These are phyloP conservation scores for Crithidia mellificae DNA, from an alignment of 208 protist species.

Conservation along the genomic window DNA sequence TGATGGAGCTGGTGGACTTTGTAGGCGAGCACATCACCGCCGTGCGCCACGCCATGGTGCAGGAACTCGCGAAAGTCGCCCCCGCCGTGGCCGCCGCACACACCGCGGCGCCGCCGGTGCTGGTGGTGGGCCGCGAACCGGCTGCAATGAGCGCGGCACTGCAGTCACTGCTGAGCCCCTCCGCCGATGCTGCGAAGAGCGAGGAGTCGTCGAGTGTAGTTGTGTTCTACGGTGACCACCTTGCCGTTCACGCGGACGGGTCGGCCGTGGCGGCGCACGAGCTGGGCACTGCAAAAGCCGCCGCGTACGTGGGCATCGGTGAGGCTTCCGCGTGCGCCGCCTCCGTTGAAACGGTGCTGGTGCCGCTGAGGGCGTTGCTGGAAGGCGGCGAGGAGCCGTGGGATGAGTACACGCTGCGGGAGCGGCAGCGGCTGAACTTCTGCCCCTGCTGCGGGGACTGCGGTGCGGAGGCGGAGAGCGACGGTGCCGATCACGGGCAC, in stretches of 20 bases:
- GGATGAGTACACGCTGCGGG: slow-evolving; percentile 66
- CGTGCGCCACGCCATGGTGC: slow-evolving; percentile 30
- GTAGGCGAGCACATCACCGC: slow-evolving; percentile 59
- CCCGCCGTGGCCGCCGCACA: slow-evolving; percentile 2
- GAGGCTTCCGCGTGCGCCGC: slow-evolving; percentile 14
- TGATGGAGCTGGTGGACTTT: slow-evolving; percentile 56
- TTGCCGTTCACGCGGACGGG: slow-evolving; percentile 5
- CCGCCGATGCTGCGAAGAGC: neutral
- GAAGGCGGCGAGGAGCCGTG: slow-evolving; percentile 70
- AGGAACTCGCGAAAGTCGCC: slow-evolving; percentile 1
- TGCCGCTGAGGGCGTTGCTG: slow-evolving; percentile 57
- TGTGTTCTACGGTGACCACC: slow-evolving; percentile 49
- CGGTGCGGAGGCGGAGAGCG: slow-evolving; percentile 8
- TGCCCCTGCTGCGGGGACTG: slow-evolving; percentile 80
- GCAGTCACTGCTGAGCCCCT: neutral
- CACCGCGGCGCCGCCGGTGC: slow-evolving; percentile 17
- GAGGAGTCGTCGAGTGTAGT: slow-evolving; percentile 24
- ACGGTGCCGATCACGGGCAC: slow-evolving; percentile 11
- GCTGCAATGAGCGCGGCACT: slow-evolving; percentile 20
- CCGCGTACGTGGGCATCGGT: slow-evolving; percentile 11
- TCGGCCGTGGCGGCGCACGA: neutral
- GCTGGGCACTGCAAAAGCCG: neutral
- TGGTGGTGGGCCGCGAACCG: slow-evolving; percentile 30
- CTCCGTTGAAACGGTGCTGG: slow-evolving; percentile 32
- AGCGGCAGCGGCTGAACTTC: slow-evolving; percentile 72